Conservation (phyloP, 495 filamentous ascomycete genomes). For the Neurospora sp. region DNA sequence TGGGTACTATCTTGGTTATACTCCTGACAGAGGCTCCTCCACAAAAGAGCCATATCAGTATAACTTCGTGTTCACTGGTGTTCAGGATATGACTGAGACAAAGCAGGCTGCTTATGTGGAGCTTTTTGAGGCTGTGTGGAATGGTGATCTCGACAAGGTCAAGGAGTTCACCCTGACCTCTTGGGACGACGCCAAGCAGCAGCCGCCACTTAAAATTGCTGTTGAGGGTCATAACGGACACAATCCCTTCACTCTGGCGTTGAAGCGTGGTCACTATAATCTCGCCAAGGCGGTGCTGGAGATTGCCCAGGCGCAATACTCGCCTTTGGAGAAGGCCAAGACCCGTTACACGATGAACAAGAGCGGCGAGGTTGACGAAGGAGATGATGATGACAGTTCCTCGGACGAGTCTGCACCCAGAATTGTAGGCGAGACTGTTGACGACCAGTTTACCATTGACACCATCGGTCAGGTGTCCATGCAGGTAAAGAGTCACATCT, state of each 20-base stretch:
- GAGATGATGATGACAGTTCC: constrained; percentile 19
- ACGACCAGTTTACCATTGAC: constrained; percentile 58
- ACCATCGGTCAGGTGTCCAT: constrained; percentile 54
- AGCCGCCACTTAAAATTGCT: constrained; percentile 51
- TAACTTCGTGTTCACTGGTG: constrained; percentile 34
- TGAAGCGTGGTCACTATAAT: constrained; percentile 49
- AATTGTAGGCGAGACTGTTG: constrained; percentile 42
- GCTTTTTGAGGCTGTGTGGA: constrained; percentile 59
- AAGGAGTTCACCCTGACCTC: constrained; percentile 36
- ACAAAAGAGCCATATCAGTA: constrained; percentile 31
- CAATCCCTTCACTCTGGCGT: constrained; percentile 53
- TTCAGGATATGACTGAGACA: constrained; percentile 40
- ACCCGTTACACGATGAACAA: constrained; percentile 38
- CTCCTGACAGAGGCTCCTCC: neutral
- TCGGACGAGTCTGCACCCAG: constrained; percentile 23
- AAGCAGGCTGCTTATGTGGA: constrained; percentile 46
- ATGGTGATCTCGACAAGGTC: constrained; percentile 50
- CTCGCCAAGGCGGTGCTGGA: constrained; percentile 53
- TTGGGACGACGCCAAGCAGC: constrained; percentile 36
- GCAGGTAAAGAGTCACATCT: constrained; percentile 48
- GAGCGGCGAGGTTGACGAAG: constrained; percentile 17
- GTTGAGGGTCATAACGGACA: constrained; percentile 33
- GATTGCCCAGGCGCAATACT: constrained; percentile 57
- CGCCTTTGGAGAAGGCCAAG: constrained; percentile 32
- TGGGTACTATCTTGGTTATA: neutral